Base-by-base conservation (phyloP, 1,284 basidiomycete genomes). In the Schizophyllum amplum region DNA sequence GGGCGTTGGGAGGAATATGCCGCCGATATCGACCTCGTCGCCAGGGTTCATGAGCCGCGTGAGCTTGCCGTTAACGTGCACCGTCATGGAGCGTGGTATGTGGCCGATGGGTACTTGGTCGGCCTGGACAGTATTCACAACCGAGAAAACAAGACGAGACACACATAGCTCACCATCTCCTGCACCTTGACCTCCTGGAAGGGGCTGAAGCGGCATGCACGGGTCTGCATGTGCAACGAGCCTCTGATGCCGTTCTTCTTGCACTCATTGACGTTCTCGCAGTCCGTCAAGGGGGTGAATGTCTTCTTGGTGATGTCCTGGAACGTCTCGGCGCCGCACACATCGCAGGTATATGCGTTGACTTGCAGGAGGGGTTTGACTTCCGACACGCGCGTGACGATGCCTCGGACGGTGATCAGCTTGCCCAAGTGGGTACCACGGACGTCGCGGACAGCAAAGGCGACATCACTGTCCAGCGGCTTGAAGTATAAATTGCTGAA, bases 81-180 rank as follows among this genome's bases (percentile, higher is more conserved):
- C 73, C 0, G 94, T 95, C 97, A 98, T 99, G 1, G 94, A 94
- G 42, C 97, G 88, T 26, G 97, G 97, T 59, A 99, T 99, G 70
- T 99, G 97, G 3, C 97, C 97, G 42, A 99, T 95, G 22, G 97
- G 97, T 0, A 99, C 97, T 86, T 99, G 97, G 68, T 99, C 97
- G 23, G 97, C 92, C 92, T 94, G 63, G 7, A 56, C 57, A 6
- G 24, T 20, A 49, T 56, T 54, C 24, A 55, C 66, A 56, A 64
- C 57, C 54, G 25, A 25, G 51, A 48, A 25, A 33, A 26, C 47
- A 48, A 51, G 23, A 54, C 52, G 15, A 4, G 13, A 42, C 17
- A 33, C 33, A 24, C 42, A 20, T 5, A 4, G 68, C 79, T 57
- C 60, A 90, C 92, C 96, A 99, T 97, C 73, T 99, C 97, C 71